These are phyloP conservation scores for Rubia yunnanensis DNA, from an alignment of 257 asterid species.

Conservation along the genomic window DNA sequence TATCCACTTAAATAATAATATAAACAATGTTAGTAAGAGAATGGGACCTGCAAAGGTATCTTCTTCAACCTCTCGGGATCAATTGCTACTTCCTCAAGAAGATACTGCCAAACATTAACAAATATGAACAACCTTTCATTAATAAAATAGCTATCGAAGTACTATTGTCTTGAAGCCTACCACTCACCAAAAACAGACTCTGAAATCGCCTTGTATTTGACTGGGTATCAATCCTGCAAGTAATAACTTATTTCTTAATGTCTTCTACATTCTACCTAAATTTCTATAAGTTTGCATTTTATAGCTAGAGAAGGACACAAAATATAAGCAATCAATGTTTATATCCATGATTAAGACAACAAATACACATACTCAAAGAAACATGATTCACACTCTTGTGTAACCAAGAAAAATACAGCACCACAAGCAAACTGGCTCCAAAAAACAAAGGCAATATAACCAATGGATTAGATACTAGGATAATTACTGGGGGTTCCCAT, in stretches of 20 bases:
- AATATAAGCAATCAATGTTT: not conserved
- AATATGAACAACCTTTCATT: not conserved
- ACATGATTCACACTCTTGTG: not conserved
- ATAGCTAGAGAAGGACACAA: not conserved
- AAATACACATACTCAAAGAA: no score
- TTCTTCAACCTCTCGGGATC: conserved; percentile 56
- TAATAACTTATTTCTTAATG: not conserved
- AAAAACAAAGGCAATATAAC: not conserved
- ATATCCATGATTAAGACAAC: not conserved
- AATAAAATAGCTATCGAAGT: not conserved
- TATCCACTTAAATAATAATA: not conserved
- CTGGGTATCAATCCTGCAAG: conserved; percentile 89
- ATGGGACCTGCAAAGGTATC: conserved; percentile 73
- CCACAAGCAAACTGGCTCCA: not conserved
- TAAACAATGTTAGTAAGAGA: conserved; percentile 4
- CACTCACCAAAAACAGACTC: conserved; percentile 70
- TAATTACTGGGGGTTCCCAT: not conserved
- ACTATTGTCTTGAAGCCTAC: not conserved
- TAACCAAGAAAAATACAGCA: not conserved
- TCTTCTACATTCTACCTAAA: not conserved
- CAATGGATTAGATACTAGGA: not conserved
- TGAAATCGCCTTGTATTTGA: conserved; percentile 78
- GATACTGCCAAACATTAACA: conserved; percentile 43
- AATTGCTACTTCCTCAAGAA: conserved; percentile 79
- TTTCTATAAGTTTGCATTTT: not conserved